phyloP scores from a whole-genome alignment of 306 rosid genomes.

The Aeschynomene evenia region DNA sequence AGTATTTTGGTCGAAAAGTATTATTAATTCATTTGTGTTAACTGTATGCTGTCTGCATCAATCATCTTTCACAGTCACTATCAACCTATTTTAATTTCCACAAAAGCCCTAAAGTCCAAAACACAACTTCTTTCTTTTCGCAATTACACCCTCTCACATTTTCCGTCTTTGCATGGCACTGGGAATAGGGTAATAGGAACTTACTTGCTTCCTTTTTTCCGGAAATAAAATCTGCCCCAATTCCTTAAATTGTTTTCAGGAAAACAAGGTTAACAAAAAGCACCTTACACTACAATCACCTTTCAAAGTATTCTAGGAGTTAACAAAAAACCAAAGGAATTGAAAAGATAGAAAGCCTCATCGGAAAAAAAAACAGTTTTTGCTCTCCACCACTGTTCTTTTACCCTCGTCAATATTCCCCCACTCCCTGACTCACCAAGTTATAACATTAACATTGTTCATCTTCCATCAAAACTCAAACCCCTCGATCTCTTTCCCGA shows the following conservation, averaged over 20 bases:
- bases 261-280: constrained; percentile 36
- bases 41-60: constrained; percentile 64
- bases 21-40: no score
- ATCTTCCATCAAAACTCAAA: constrained; percentile 5
- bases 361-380: background rate
- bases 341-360: constrained; percentile 32
- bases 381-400: constrained; percentile 42
- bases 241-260: constrained; percentile 19
- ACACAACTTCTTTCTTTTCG: constrained; percentile 28
- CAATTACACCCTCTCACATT: constrained; percentile 23
- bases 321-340: constrained; percentile 44
- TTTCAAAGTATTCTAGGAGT: constrained; percentile 43
- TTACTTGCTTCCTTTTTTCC: constrained; percentile 36
- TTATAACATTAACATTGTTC: constrained; percentile 28
- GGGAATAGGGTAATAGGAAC: constrained; percentile 3
- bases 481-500: background rate
- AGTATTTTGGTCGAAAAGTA: no score
- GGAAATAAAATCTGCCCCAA: constrained; percentile 32
- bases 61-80: constrained; percentile 48
- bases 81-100: constrained; percentile 59
- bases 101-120: constrained; percentile 52
- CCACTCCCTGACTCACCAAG: background rate
- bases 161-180: constrained; percentile 27
- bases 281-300: constrained; percentile 21
- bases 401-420: constrained; percentile 33